A percentile compares a stretch with the other conserved stretches of the same genome.
Evolutionary conservation across 495 filamentous ascomycete genomes (phyloP).

Genomic region (Aspergillus hancockii): DNA sequence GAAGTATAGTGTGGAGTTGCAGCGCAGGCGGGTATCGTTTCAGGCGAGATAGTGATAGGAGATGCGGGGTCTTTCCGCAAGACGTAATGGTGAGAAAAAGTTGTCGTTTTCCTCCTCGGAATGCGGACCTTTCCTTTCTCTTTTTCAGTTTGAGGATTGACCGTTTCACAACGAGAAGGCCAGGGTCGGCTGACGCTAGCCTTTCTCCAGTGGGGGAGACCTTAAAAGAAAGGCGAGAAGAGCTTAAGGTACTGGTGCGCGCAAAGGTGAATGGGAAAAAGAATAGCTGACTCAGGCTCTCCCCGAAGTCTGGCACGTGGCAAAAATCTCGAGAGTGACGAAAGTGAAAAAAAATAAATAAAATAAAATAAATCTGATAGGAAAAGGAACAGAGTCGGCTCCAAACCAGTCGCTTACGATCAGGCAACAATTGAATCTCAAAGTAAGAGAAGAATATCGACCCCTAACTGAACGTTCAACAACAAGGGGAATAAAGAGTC

Average conservation of each 20-base stretch:
- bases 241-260: constrained; percentile 9
- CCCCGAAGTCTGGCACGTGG: constrained; percentile 11
- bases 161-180: constrained; percentile 15
- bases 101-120: neutral
- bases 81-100: constrained; percentile 8
- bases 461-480: neutral
- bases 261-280: constrained; percentile 7
- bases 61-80: constrained; percentile 5
- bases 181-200: constrained; percentile 14
- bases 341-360: constrained; percentile 1
- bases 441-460: neutral
- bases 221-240: constrained; percentile 2
- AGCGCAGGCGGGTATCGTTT: constrained; percentile 21
- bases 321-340: constrained; percentile 9
- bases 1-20: constrained; percentile 20
- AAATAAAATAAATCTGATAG: constrained; percentile 3
- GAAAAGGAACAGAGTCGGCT: neutral
- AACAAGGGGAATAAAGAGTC: neutral
- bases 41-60: constrained; percentile 7
- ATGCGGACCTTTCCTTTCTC: neutral
- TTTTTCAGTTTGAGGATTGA: neutral
- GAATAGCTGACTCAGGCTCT: constrained; percentile 5
- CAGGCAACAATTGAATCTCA: neutral
- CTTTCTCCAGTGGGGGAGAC: constrained; percentile 2
- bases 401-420: neutral